Conservation (phyloP, 1,284 basidiomycete genomes). For the Chondrostereum purpureum region DNA sequence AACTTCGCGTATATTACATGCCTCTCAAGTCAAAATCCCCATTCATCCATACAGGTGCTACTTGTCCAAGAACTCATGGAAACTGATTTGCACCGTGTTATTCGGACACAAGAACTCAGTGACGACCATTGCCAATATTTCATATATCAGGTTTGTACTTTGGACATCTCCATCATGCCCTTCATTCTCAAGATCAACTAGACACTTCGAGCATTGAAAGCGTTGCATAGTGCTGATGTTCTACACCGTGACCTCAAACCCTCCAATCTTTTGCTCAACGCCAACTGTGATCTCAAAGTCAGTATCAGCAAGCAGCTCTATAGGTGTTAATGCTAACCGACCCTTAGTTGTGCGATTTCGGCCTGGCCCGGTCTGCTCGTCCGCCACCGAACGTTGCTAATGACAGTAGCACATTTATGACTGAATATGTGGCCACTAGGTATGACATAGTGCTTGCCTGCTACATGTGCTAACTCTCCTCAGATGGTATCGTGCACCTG, state of each 20-base stretch:
- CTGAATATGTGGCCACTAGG: slow-evolving; percentile 89
- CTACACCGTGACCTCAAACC: slow-evolving; percentile 90
- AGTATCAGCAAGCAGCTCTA: slow-evolving; percentile 15
- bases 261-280: slow-evolving; percentile 86
- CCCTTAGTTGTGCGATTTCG: slow-evolving; percentile 82
- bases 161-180: slow-evolving; percentile 9
- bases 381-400: slow-evolving; percentile 76
- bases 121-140: slow-evolving; percentile 96
- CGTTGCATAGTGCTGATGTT: slow-evolving; percentile 86
- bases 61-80: slow-evolving; percentile 91
- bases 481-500: slow-evolving; percentile 91
- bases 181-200: slow-evolving; percentile 24
- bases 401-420: slow-evolving; percentile 88
- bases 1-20: slow-evolving; percentile 19
- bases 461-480: slow-evolving; percentile 5
- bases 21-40: too few relatives aligned
- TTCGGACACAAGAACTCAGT: slow-evolving; percentile 76
- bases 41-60: slow-evolving; percentile 38
- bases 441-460: slow-evolving; percentile 21
- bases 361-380: slow-evolving; percentile 78
- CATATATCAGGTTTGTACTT: slow-evolving; percentile 75
- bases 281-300: slow-evolving; percentile 93
- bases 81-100: slow-evolving; percentile 84
- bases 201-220: slow-evolving; percentile 87
- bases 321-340: slow-evolving; percentile 5